Conservation (phyloP, 305 asterid genomes). For the Ajuga reptans region DNA sequence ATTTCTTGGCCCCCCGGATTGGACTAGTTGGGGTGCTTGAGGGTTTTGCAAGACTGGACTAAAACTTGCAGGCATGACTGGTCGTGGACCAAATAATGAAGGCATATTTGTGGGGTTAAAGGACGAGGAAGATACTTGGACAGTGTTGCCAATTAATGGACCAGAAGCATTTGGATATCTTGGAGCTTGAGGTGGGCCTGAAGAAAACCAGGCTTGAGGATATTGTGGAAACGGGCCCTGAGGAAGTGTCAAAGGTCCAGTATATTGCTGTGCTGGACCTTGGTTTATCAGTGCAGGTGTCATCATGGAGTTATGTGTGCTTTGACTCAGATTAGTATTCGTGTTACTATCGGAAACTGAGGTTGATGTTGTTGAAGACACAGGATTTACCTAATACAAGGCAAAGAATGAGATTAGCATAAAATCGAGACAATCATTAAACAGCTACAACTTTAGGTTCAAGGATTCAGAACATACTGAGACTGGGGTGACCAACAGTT, state of each 20-base stretch:
- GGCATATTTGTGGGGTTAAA: constrained; percentile 35
- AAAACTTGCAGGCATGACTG: constrained; percentile 39
- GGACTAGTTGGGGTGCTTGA: constrained; percentile 35
- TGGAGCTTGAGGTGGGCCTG: constrained; percentile 38
- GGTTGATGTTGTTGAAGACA: constrained; percentile 38
- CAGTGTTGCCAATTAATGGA: constrained; percentile 28
- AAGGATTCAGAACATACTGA: constrained; percentile 45
- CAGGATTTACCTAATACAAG: constrained; percentile 43
- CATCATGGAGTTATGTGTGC: constrained; percentile 23
- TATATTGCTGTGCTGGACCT: constrained; percentile 38
- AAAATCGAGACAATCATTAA: not conserved
- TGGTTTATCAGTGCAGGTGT: constrained; percentile 33
- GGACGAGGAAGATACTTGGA: constrained; percentile 35
- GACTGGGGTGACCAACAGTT: constrained; percentile 68
- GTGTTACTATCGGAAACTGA: constrained; percentile 30
- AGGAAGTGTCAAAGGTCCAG: constrained; percentile 35
- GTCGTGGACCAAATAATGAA: constrained; percentile 42
- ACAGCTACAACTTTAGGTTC: not conserved
- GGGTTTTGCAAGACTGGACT: constrained; percentile 42
- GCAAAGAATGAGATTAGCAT: constrained; percentile 5
- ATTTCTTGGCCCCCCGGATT: constrained; percentile 46
- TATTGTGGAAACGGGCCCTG: constrained; percentile 47
- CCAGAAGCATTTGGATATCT: constrained; percentile 30
- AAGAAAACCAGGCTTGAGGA: constrained; percentile 55
- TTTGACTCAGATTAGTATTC: constrained; percentile 28